Base-by-base conservation (phyloP, 202 grass and related monocot species). In the Schoenoplectus tabernaemontani region DNA sequence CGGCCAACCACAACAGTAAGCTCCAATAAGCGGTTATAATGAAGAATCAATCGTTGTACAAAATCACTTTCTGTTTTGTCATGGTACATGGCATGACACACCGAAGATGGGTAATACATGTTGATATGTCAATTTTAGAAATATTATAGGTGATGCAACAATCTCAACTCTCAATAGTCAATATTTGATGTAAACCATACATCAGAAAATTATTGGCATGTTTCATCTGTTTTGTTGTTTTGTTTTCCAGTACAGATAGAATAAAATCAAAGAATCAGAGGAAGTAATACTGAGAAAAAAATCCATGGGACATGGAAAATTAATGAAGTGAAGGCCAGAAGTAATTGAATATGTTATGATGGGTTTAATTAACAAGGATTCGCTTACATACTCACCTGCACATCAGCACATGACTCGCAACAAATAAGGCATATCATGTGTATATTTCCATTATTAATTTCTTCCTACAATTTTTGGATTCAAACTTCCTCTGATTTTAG, bases 111-210 rank as follows among this genome's bases (percentile, higher is more conserved):
- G 69, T 13, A n/a, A 74, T 34, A 74, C 69, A 74, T 53, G 69
- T 74, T 74, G 46, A 12, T 13, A 53, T 53, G 42, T 74, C 69
- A 74, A 74, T 74, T 74, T 74, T 7, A 74, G 43, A 48, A 71
- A 12, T 47, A 47, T 47, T 9, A 8, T 30, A 71, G 22, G 43
- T 48, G 66, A 2, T 46, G 20, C 41, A 47, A 28, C 66, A 23
- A 73, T 51, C 43, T 73, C 43, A 23, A 73, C 11, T 73, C 23
- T 50, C 22, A 56, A 6, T 56, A 56, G 51, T 56, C 51, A 56
- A 56, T 56, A n/a, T 41, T 74, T 74, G 69, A 74, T 74, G 67
- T 71, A 30, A 47, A 48, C 42, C 42, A 71, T 39, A 22, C 67
- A 71, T 28, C 67, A 46, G 41, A 71, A 46, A 56, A 16, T 11